phyloP scores from a whole-genome alignment of 352 stramenopile species.

The Pythium sp. region DNA sequence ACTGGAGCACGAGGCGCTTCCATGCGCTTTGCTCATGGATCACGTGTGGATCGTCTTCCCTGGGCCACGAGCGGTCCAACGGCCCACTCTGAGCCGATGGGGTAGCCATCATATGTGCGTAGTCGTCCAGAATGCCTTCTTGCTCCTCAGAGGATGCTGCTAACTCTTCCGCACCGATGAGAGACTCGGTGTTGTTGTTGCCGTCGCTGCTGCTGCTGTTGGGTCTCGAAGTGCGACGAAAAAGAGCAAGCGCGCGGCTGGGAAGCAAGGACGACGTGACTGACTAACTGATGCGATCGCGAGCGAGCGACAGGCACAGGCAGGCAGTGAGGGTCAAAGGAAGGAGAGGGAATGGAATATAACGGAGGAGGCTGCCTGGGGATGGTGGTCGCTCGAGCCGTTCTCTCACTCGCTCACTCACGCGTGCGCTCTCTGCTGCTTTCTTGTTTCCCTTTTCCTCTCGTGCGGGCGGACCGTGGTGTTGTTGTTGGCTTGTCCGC shows the following conservation, averaged over 20 bases:
- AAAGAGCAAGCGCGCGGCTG: constrained; percentile 3
- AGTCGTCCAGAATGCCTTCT: constrained; percentile 2
- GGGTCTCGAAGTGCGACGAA: not conserved
- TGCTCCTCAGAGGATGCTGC: not conserved
- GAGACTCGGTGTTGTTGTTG: not conserved
- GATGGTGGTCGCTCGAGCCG: not conserved
- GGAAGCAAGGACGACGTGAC: not conserved
- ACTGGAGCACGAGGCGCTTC: constrained; percentile 28
- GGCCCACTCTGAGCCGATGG: not conserved
- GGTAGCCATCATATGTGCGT: constrained; percentile 15
- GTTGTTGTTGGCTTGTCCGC: not conserved
- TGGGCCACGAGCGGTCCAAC: constrained; percentile 8
- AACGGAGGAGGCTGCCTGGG: not conserved
- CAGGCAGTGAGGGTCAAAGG: not conserved
- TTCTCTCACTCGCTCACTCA: not conserved
- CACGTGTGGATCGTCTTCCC: constrained; percentile 12
- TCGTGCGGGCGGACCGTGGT: not conserved
- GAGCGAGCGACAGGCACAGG: not conserved
- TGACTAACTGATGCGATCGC: constrained; percentile 2
- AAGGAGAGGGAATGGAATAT: not conserved
- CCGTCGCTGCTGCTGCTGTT: not conserved
- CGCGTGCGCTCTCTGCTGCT: not conserved
- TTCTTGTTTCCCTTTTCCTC: not conserved
- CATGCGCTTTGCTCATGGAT: constrained; percentile 20
- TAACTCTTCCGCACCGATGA: constrained; percentile 10